phyloP scores from a whole-genome alignment of 192 early-diverging fungal species.

The Backusella luteola region DNA sequence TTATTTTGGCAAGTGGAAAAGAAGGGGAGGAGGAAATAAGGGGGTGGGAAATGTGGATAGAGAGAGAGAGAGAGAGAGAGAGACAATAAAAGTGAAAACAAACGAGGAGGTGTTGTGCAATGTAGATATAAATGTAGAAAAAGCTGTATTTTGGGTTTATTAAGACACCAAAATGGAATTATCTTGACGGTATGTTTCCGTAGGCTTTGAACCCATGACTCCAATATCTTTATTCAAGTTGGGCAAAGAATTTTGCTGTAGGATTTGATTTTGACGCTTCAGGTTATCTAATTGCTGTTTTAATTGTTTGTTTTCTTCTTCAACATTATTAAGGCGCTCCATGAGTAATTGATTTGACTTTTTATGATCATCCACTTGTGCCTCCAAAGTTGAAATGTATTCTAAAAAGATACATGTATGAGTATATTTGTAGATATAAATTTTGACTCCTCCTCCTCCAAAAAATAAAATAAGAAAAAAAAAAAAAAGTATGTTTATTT shows the following conservation, averaged over 20 bases:
- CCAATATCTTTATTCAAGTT: slow-evolving; percentile 31
- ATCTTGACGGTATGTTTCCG: slow-evolving; percentile 27
- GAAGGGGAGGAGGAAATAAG: no score
- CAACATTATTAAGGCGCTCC: slow-evolving; percentile 1
- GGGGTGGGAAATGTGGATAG: no score
- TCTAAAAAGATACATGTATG: slow-evolving; percentile 11
- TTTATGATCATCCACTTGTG: slow-evolving; percentile 29
- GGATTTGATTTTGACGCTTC: slow-evolving; percentile 10
- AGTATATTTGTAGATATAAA: not conserved
- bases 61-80: no score
- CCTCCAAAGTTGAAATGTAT: slow-evolving; percentile 34
- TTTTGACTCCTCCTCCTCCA: slow-evolving; percentile 10
- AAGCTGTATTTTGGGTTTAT: not conserved
- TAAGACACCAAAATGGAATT: slow-evolving; percentile 7
- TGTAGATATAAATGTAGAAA: not conserved
- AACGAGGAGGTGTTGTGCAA: not conserved
- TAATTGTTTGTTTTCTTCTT: slow-evolving; percentile 30
- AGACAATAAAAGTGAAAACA: no score
- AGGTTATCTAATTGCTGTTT: slow-evolving; percentile 15
- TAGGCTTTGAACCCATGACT: slow-evolving; percentile 22
- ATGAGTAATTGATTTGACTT: slow-evolving; percentile 4
- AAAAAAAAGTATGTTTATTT: not conserved
- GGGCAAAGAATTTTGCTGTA: slow-evolving; percentile 9
- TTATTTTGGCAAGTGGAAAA: not conserved
- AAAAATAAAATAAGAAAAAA: slow-evolving; percentile 11